A percentile compares a stretch with the other conserved stretches of the same genome.
phyloP scores from a whole-genome alignment of 495 filamentous ascomycete genomes.

The Aspergillus indologenus region DNA sequence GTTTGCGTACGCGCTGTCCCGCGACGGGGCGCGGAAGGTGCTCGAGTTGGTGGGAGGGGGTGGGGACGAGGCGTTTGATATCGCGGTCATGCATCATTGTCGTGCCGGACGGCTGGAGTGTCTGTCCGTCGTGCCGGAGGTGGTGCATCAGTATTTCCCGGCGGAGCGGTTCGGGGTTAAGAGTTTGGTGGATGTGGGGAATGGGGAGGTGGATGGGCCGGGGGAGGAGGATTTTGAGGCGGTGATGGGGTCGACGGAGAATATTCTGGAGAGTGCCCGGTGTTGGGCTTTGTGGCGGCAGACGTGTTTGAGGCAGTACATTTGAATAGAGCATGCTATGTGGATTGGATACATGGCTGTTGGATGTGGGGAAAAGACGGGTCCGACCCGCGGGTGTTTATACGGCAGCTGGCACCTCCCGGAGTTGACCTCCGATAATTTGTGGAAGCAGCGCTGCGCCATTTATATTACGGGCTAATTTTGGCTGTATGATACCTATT shows the following conservation, averaged over 20 bases:
- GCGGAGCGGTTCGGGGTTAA: slow-evolving; percentile 2
- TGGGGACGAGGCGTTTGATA: slow-evolving; percentile 22
- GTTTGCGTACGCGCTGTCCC: slow-evolving; percentile 43
- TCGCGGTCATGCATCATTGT: slow-evolving; percentile 18
- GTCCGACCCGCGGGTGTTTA: too few relatives aligned
- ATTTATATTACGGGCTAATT: too few relatives aligned
- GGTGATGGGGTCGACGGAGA: slow-evolving; percentile 22
- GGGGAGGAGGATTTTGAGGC: slow-evolving; percentile 9
- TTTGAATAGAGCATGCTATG: too few relatives aligned
- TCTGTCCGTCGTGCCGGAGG: slow-evolving; percentile 21
- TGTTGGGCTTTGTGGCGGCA: slow-evolving; percentile 17
- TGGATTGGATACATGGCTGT: too few relatives aligned
- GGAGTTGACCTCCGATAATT: too few relatives aligned
- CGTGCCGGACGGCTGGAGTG: slow-evolving; percentile 13
- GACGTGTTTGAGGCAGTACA: too few relatives aligned
- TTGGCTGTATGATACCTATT: too few relatives aligned
- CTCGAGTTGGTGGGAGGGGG: slow-evolving; percentile 17
- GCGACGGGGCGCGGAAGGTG: slow-evolving; percentile 23
- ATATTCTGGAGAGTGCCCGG: slow-evolving; percentile 21
- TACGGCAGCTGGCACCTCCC: too few relatives aligned
- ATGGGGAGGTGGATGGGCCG: slow-evolving; percentile 4
- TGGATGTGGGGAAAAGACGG: too few relatives aligned
- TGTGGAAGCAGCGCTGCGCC: too few relatives aligned
- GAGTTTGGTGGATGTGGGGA: slow-evolving; percentile 15
- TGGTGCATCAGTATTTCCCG: slow-evolving; percentile 21